These are phyloP conservation scores for Candida pseudofarinosa DNA, from an alignment of 805 yeast genomes.

Conservation along the genomic window DNA sequence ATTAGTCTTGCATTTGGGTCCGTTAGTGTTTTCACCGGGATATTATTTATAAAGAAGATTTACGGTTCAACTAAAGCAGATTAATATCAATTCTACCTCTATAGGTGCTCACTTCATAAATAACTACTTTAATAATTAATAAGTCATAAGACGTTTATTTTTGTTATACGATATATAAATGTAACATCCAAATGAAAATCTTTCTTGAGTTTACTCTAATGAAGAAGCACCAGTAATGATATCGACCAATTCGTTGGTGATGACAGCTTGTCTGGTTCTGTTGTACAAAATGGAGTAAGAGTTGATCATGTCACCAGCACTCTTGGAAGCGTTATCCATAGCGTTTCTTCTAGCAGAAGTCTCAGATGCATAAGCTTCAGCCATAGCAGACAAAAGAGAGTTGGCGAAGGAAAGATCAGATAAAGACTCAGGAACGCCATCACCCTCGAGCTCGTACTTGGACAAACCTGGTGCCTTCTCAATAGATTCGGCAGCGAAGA, in stretches of 20 bases:
- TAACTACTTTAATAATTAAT: neutral
- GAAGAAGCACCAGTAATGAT: slow-evolving; percentile 99
- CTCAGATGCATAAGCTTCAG: slow-evolving; percentile 98
- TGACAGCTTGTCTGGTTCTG: slow-evolving; percentile 99
- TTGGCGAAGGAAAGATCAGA: slow-evolving; percentile 88
- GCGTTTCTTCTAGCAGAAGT: slow-evolving; percentile 98
- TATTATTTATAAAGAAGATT: slow-evolving; percentile 58
- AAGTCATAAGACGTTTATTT: slow-evolving; percentile 4
- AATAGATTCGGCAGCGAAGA: slow-evolving; percentile 66
- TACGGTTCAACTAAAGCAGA: slow-evolving; percentile 58
- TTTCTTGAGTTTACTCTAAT: slow-evolving; percentile 57
- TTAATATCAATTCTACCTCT: slow-evolving; percentile 18
- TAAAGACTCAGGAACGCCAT: slow-evolving; percentile 64
- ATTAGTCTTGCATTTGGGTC: slow-evolving; percentile 74
- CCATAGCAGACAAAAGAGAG: slow-evolving; percentile 84
- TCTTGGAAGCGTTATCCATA: slow-evolving; percentile 99
- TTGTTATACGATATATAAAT: neutral
- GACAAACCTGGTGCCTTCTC: slow-evolving; percentile 82
- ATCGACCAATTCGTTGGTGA: slow-evolving; percentile 98
- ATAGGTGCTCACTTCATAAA: neutral
- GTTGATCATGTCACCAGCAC: slow-evolving; percentile 98
- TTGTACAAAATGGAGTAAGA: slow-evolving; percentile 95
- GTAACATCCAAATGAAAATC: neutral
- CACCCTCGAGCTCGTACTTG: slow-evolving; percentile 71
- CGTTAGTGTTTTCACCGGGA: slow-evolving; percentile 64